Evolutionary conservation across 768 basidiomycete species (phyloP).

Genomic region (Boletus rex-veris): DNA sequence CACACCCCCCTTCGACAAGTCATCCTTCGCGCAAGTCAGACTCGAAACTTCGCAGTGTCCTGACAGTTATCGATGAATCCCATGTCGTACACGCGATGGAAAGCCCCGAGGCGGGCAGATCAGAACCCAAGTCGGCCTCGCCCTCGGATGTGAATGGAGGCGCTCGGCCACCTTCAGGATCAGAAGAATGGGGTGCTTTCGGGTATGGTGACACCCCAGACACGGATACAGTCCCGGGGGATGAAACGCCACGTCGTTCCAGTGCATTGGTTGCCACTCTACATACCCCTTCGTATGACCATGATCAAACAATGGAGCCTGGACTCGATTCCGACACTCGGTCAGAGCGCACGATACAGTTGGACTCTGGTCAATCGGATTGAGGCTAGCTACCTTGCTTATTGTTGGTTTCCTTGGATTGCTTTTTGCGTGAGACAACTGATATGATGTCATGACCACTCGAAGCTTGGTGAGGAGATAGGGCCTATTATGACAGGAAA

Average conservation of each 20-base stretch:
- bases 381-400: constrained; percentile 6
- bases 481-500: not conserved
- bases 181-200: constrained; percentile 39
- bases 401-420: constrained; percentile 4
- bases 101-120: constrained; percentile 9
- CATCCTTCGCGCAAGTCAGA: constrained; percentile 53
- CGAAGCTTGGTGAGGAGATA: not conserved
- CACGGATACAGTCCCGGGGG: constrained; percentile 31
- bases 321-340: constrained; percentile 17
- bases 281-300: constrained; percentile 20
- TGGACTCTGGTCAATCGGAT: constrained; percentile 15
- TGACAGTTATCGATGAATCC: constrained; percentile 68
- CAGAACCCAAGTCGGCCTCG: constrained; percentile 24
- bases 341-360: constrained; percentile 28
- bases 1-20: constrained; percentile 41
- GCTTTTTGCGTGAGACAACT: constrained; percentile 4
- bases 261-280: constrained; percentile 22
- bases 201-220: constrained; percentile 40
- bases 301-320: constrained; percentile 21
- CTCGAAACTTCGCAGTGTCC: constrained; percentile 66
- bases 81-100: constrained; percentile 36
- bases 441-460: constrained; percentile 12
- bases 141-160: constrained; percentile 30
- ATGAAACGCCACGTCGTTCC: constrained; percentile 47
- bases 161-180: constrained; percentile 19